Percentiles rank a stretch among this genome's conserved stretches.
Evolutionary conservation across 768 basidiomycete genomes (phyloP).

Genomic region (Hericium erinaceus): DNA sequence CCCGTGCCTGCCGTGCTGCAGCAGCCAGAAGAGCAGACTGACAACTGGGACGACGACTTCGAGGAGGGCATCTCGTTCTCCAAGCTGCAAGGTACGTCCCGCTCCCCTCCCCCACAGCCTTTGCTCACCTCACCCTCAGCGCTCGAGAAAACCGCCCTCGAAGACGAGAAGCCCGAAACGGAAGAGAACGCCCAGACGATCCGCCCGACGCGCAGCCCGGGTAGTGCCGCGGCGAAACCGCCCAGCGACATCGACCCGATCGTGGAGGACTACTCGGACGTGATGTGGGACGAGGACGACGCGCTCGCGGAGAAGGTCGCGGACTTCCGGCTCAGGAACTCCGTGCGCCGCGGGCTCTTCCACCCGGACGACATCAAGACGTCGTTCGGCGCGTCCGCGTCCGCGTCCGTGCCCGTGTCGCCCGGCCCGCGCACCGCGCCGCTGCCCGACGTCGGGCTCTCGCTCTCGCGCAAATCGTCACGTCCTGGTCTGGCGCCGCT

Average conservation of each 20-base stretch:
- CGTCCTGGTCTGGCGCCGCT: constrained; percentile 45
- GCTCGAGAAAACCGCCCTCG: constrained; percentile 50
- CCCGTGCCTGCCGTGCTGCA: constrained; percentile 60
- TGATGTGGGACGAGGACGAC: constrained; percentile 68
- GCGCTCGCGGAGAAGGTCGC: constrained; percentile 70
- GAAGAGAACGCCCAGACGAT: constrained; percentile 70
- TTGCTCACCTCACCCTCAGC: constrained; percentile 25
- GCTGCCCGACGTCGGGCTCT: constrained; percentile 35
- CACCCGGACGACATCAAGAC: constrained; percentile 88
- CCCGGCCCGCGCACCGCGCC: constrained; percentile 64
- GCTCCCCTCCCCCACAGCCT: neutral
- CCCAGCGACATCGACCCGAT: constrained; percentile 55
- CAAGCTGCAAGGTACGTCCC: constrained; percentile 56
- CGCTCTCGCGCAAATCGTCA: constrained; percentile 35
- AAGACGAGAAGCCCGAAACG: constrained; percentile 42
- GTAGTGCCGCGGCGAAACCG: constrained; percentile 42
- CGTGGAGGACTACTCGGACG: constrained; percentile 88
- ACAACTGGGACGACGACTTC: constrained; percentile 99
- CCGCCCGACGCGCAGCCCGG: constrained; percentile 63
- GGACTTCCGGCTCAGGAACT: constrained; percentile 79
- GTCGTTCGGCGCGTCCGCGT: constrained; percentile 18
- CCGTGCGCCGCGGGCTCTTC: constrained; percentile 64
- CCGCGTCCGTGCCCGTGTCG: constrained; percentile 36
- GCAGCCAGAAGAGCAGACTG: constrained; percentile 77
- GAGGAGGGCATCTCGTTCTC: constrained; percentile 86